Evolutionary conservation across 352 stramenopile genomes (phyloP).

Genomic region (Pythium periplocum): DNA sequence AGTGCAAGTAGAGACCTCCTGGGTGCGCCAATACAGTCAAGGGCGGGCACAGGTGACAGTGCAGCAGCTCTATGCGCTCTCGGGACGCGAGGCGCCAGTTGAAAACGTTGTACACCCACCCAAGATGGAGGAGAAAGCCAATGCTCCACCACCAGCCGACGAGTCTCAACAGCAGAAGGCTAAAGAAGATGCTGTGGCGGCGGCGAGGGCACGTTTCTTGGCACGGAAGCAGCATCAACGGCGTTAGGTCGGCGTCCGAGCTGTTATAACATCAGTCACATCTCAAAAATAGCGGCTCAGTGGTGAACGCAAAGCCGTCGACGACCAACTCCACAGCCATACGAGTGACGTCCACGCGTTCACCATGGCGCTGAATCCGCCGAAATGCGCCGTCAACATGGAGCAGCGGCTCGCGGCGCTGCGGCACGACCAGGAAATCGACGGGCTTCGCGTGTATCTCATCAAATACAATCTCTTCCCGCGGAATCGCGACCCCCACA

Average conservation of each 20-base stretch:
- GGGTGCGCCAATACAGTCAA: constrained; percentile 40
- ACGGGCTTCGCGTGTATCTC: constrained; percentile 72
- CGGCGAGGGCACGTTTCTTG: constrained; percentile 19
- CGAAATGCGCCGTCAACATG: constrained; percentile 84
- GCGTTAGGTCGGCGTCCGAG: no score
- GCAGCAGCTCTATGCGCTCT: constrained; percentile 26
- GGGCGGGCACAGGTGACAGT: constrained; percentile 24
- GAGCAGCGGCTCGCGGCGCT: constrained; percentile 75
- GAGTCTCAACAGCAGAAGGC: constrained; percentile 2
- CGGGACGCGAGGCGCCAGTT: no score
- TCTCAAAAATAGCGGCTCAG: no score
- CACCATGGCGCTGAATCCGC: constrained; percentile 63
- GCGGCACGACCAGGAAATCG: constrained; percentile 79
- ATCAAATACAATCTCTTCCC: constrained; percentile 88
- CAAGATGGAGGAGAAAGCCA: no score
- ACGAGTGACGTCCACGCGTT: not conserved
- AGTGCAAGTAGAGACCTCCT: constrained; percentile 39
- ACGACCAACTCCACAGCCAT: no score
- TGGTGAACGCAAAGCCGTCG: no score
- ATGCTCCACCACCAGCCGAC: not conserved
- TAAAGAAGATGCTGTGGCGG: constrained; percentile 9
- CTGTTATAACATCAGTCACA: no score
- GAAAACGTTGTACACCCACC: no score
- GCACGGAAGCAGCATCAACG: constrained; percentile 7
- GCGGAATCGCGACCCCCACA: constrained; percentile 75